phyloP scores from a whole-genome alignment of 2,329 filamentous ascomycete species.

The Alternaria postmessia region DNA sequence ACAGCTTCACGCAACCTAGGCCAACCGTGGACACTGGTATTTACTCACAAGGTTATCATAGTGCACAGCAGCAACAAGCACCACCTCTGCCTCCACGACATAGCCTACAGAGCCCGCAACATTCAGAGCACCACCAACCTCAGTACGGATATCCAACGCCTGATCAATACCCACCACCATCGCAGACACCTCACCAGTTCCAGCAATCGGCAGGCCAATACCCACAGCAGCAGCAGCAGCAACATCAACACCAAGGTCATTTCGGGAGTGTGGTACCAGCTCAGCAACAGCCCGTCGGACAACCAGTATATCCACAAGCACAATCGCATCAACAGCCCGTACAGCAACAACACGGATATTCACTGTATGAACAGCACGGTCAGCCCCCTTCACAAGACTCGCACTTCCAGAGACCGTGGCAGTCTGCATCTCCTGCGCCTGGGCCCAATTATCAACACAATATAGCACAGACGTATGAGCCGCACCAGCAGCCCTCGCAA shows the following conservation, averaged over 20 bases:
- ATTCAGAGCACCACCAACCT: constrained; percentile 21
- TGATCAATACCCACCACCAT: constrained; percentile 21
- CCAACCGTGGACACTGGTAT: constrained; percentile 37
- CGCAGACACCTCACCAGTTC: constrained; percentile 5
- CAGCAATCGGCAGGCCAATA: constrained; percentile 13
- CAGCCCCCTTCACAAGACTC: constrained; percentile 19
- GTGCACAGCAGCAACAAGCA: constrained; percentile 25
- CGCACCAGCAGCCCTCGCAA: constrained; percentile 30
- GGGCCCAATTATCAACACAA: constrained; percentile 22
- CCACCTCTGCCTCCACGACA: constrained; percentile 14
- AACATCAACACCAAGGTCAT: constrained; percentile 31
- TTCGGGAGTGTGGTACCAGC: constrained; percentile 9
- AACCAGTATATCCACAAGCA: constrained; percentile 17
- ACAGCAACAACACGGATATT: constrained; percentile 10
- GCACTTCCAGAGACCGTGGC: constrained; percentile 32
- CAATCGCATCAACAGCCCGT: constrained; percentile 28
- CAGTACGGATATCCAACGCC: constrained; percentile 9
- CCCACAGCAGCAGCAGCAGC: neutral
- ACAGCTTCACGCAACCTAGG: constrained; percentile 45
- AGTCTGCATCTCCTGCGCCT: constrained; percentile 21
- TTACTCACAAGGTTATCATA: constrained; percentile 38
- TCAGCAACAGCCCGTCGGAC: constrained; percentile 24
- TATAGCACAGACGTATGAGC: constrained; percentile 13
- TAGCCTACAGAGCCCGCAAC: constrained; percentile 15
- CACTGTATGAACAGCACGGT: constrained; percentile 17